Percentiles rank a stretch among this genome's conserved stretches.
These are phyloP conservation scores for Boletellus sp. DNA, from an alignment of 768 basidiomycete species.

Conservation along the genomic window DNA sequence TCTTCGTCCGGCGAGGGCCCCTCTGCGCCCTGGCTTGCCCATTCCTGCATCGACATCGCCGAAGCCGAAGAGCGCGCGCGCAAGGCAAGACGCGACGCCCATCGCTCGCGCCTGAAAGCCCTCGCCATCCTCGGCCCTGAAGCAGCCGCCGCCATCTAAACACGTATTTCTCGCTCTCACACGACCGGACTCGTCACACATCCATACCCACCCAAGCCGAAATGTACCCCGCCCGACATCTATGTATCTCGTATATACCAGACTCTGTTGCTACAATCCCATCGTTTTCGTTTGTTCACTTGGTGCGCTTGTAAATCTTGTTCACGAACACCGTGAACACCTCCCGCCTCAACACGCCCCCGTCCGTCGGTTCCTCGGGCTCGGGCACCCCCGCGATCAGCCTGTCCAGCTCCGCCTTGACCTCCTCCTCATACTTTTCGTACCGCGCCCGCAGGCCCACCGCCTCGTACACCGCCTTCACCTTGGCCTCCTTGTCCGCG, in stretches of 20 bases:
- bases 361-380: slow-evolving; percentile 36
- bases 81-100: slow-evolving; percentile 10
- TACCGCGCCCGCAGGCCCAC: slow-evolving; percentile 65
- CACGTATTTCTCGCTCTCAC: too few species aligned
- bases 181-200: background rate
- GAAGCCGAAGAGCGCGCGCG: slow-evolving; percentile 6
- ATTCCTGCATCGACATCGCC: background rate
- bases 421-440: slow-evolving; percentile 71
- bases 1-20: background rate
- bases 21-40: background rate
- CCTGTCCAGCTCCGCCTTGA: slow-evolving; percentile 60
- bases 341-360: slow-evolving; percentile 49
- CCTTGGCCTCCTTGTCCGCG: slow-evolving; percentile 45
- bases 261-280: too few species aligned
- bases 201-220: background rate
- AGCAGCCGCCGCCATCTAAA: background rate
- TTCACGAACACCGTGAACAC: slow-evolving; percentile 84
- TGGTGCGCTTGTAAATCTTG: slow-evolving; percentile 75
- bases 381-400: slow-evolving; percentile 77
- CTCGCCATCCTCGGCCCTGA: slow-evolving; percentile 8
- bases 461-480: slow-evolving; percentile 72
- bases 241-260: too few species aligned
- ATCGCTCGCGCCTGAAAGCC: slow-evolving; percentile 7
- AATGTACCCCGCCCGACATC: too few species aligned
- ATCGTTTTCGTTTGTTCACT: too few species aligned